Evolutionary conservation across 352 stramenopile genomes (phyloP), one percentile per base, ranked within the genome.

Genomic region (Phytophthora hibernalis): DNA sequence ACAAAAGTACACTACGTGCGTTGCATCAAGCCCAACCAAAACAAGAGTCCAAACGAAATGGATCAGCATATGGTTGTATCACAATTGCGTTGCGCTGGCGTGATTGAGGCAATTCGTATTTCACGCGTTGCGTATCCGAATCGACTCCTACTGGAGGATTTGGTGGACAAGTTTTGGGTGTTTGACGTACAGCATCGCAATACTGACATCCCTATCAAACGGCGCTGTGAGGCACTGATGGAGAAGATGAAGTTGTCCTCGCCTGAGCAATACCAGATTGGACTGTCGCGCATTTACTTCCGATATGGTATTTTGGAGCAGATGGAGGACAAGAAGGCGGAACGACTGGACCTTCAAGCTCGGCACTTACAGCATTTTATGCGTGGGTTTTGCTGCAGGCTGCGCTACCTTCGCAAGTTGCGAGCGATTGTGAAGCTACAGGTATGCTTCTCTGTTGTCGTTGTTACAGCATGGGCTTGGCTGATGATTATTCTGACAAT

Each of bases 11-110:
- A 99, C 62, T 99, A 99, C 64, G 97, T 99, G 35, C 90, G 97
- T n/a, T 99, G 97, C 73, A 97, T 99, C 60, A 99, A 99, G 74
- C 97, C 98, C 1, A 99, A 99, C 76, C 95, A 98, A 66, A 83
- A 90, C 18, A 97, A 99, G 53, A 98, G 97, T 65, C 65, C 84
- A 2, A 62, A 67, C 4, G 76, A 83, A 72, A 85, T 99, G 74
- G 92, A 97, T 56, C 79, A 97, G 45, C 83, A 87, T 15, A 92
- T 98, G 78, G 87, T 98, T 6, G 91, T 98, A 13, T 93, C 98
- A 30, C 97, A 99, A 81, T 68, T 99, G 13, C 85, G 91, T 16
- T 99, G 99, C 68, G 96, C 96, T 72, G 98, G 98, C 77, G 97
- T 99, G 28, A 97, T 99, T 37, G 98, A 99, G 77, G 98, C 98